Evolutionary conservation across 495 filamentous ascomycete genomes (phyloP).

Genomic region (Penicillium odoratum): DNA sequence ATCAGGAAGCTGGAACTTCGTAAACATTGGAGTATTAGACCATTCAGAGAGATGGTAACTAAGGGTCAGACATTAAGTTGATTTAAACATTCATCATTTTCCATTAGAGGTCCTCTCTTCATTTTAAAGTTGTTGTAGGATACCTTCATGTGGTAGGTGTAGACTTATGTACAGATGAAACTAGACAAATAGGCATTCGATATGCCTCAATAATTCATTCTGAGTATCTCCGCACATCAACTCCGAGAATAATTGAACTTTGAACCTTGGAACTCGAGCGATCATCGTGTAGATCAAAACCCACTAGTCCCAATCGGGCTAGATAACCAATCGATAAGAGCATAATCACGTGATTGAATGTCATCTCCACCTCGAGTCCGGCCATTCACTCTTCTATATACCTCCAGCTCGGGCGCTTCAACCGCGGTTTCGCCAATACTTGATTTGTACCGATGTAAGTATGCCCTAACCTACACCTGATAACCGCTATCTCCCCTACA

Average conservation of each 20-base stretch:
- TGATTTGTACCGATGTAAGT: not conserved
- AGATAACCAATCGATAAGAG: conserved; percentile 5
- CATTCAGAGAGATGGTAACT: not conserved
- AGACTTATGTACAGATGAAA: too few species aligned
- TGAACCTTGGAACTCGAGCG: not conserved
- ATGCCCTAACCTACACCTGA: not conserved
- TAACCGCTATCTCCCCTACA: not conserved
- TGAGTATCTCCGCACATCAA: too few species aligned
- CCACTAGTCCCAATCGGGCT: conserved; percentile 2
- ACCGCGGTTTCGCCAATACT: conserved; percentile 5
- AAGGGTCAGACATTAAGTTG: not conserved
- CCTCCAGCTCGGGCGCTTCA: conserved; percentile 1
- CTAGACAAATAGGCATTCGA: too few species aligned
- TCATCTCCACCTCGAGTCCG: conserved; percentile 10
- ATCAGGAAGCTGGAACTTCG: conserved; percentile 7
- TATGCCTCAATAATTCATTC: too few species aligned
- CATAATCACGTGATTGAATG: conserved; percentile 5
- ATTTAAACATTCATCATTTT: not conserved
- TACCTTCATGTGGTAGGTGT: too few species aligned
- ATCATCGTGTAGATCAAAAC: not conserved
- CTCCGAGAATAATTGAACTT: not conserved
- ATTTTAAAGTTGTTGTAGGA: too few species aligned
- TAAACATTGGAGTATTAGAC: not conserved
- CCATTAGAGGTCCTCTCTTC: too few species aligned
- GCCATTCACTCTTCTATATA: conserved; percentile 16